phyloP scores from a whole-genome alignment of 192 early-diverging fungal genomes.

The Entomortierella lignicola region DNA sequence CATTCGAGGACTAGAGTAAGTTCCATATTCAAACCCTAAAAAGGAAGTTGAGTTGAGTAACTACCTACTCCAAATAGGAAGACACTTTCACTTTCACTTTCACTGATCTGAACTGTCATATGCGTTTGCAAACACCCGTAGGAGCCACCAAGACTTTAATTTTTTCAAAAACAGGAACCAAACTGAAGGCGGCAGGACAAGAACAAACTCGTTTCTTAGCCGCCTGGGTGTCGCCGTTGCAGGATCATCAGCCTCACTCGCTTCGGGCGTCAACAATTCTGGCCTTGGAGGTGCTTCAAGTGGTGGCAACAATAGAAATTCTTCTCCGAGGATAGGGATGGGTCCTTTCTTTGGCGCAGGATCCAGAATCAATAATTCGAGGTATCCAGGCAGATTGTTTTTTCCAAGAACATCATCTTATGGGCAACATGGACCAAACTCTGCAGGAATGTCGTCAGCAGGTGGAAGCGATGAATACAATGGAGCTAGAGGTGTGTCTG shows the following conservation, averaged over 20 bases:
- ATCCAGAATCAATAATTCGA: constrained; percentile 8
- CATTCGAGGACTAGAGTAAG: constrained; percentile 49
- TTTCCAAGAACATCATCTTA: constrained; percentile 15
- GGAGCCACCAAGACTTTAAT: constrained; percentile 52
- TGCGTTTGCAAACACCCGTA: too few relatives aligned
- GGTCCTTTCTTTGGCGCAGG: constrained; percentile 36
- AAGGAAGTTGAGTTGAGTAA: too few relatives aligned
- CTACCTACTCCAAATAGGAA: too few relatives aligned
- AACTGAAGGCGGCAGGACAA: constrained; percentile 18
- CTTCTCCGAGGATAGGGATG: constrained; percentile 38
- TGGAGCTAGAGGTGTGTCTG: neutral
- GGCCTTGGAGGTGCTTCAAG: neutral
- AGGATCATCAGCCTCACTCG: neutral
- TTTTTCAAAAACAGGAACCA: constrained; percentile 49
- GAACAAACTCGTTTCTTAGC: constrained; percentile 28
- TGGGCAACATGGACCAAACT: constrained; percentile 2
- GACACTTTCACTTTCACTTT: too few relatives aligned
- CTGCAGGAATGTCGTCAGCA: neutral
- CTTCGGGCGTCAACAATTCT: neutral
- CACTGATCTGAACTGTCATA: too few relatives aligned
- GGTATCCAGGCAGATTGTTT: constrained; percentile 29
- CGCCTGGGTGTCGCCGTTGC: constrained; percentile 24
- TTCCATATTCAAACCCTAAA: too few relatives aligned
- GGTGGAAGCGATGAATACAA: neutral
- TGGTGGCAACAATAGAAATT: neutral